Percentiles rank a stretch among this genome's conserved stretches.
These are phyloP conservation scores for Thelonectria rubi DNA, from an alignment of 2,329 filamentous ascomycete species.

Conservation along the genomic window DNA sequence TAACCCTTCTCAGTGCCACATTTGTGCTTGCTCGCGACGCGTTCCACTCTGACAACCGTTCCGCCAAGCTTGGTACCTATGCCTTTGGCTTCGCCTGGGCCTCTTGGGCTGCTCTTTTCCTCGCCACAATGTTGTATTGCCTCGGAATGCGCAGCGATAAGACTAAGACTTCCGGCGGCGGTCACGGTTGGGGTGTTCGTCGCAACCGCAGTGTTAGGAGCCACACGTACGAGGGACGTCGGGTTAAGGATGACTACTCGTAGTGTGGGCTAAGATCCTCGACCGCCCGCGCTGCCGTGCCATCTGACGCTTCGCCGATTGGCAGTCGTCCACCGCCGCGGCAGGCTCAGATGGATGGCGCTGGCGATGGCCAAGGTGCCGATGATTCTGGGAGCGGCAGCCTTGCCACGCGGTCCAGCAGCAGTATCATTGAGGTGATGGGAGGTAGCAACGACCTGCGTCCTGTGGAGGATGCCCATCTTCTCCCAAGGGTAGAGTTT, in stretches of 20 bases:
- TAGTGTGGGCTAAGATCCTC: constrained; percentile 46
- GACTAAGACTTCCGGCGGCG: constrained; percentile 43
- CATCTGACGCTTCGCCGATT: background rate
- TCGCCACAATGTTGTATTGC: constrained; percentile 75
- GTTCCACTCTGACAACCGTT: constrained; percentile 65
- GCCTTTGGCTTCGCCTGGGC: constrained; percentile 83
- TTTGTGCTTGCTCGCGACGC: constrained; percentile 76
- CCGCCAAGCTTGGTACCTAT: constrained; percentile 70
- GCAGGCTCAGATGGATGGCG: constrained; percentile 2
- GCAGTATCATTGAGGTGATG: background rate
- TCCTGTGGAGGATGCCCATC: background rate
- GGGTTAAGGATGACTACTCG: constrained; percentile 77
- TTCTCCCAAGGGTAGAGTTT: background rate
- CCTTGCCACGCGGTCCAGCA: background rate
- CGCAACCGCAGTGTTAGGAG: constrained; percentile 49
- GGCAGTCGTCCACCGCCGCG: background rate
- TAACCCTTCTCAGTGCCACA: constrained; percentile 52
- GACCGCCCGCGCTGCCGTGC: constrained; percentile 1
- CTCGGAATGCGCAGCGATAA: constrained; percentile 64
- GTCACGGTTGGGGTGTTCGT: constrained; percentile 44
- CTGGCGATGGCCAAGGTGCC: background rate
- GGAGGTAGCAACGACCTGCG: background rate
- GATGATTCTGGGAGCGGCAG: background rate
- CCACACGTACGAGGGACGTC: constrained; percentile 57
- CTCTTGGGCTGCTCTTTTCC: constrained; percentile 70